These are phyloP conservation scores for Hyphodiscus hymeniophilus DNA, from an alignment of 495 filamentous ascomycete species.

Conservation along the genomic window DNA sequence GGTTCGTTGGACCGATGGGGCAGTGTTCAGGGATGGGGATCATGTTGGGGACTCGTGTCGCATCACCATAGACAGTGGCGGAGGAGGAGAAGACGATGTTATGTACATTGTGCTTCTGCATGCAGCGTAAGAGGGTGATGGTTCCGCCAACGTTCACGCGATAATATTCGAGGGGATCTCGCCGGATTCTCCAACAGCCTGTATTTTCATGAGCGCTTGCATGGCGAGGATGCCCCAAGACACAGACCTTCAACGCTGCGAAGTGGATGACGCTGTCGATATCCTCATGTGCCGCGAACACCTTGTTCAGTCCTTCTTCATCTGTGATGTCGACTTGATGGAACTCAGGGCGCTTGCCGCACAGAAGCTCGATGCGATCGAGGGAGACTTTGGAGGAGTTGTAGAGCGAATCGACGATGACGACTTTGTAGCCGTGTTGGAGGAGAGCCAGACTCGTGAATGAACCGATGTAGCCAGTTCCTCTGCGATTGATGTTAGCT, in stretches of 20 bases:
- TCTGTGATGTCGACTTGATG: slow-evolving; percentile 83
- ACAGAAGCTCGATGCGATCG: slow-evolving; percentile 88
- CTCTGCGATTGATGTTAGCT: slow-evolving; percentile 45
- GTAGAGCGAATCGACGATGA: slow-evolving; percentile 91
- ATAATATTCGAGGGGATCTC: slow-evolving; percentile 97
- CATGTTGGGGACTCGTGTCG: slow-evolving; percentile 93
- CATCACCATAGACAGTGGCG: slow-evolving; percentile 95
- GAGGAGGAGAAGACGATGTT: slow-evolving; percentile 98
- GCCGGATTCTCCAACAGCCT: slow-evolving; percentile 94
- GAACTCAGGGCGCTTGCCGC: slow-evolving; percentile 81
- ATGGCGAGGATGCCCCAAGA: background rate
- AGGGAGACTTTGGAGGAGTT: slow-evolving; percentile 87
- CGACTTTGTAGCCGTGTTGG: slow-evolving; percentile 88
- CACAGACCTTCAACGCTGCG: slow-evolving; percentile 79
- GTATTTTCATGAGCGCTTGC: slow-evolving; percentile 1
- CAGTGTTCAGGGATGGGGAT: slow-evolving; percentile 97
- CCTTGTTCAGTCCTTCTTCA: slow-evolving; percentile 70
- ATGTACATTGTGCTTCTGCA: slow-evolving; percentile 80
- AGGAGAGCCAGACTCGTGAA: slow-evolving; percentile 92
- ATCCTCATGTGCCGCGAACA: slow-evolving; percentile 81
- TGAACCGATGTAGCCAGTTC: slow-evolving; percentile 97
- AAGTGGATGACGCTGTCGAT: slow-evolving; percentile 99
- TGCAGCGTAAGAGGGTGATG: slow-evolving; percentile 77
- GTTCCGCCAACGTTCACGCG: slow-evolving; percentile 91
- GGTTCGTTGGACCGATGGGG: slow-evolving; percentile 93